phyloP scores from a whole-genome alignment of 148 eudicot species.

The Fagopyrum esculentum region DNA sequence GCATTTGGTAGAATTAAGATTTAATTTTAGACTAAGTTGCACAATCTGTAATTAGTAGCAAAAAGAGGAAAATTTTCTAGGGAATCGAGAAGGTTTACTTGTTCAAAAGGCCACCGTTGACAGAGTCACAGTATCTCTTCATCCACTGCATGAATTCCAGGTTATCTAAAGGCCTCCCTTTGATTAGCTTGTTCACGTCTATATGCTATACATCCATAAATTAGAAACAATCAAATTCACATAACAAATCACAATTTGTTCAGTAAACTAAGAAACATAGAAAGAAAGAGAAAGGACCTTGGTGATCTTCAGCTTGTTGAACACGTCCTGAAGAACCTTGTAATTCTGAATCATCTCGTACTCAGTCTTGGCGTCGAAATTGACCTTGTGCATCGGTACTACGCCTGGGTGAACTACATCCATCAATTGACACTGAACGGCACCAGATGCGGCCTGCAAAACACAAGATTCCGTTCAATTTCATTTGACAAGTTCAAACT shows the following conservation, averaged over 20 bases:
- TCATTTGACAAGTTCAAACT: background rate
- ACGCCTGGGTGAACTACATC: slow-evolving; percentile 78
- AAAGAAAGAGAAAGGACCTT: slow-evolving; percentile 34
- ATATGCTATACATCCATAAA: slow-evolving; percentile 48
- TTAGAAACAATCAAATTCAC: background rate
- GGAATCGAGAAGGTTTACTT: slow-evolving; percentile 24
- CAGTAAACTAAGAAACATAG: background rate
- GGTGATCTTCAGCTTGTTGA: slow-evolving; percentile 77
- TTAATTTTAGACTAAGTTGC: background rate
- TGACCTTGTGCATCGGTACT: slow-evolving; percentile 92
- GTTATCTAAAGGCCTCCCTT: slow-evolving; percentile 82
- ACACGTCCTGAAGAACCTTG: slow-evolving; percentile 88
- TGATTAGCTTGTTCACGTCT: slow-evolving; percentile 84
- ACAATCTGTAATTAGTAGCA: background rate
- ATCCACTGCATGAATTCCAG: slow-evolving; percentile 97
- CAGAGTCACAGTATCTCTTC: slow-evolving; percentile 83
- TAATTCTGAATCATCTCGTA: slow-evolving; percentile 93
- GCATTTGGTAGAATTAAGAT: background rate
- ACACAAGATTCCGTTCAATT: background rate
- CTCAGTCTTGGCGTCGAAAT: slow-evolving; percentile 84
- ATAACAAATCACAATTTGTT: background rate
- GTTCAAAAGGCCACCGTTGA: slow-evolving; percentile 45
- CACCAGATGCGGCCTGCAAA: slow-evolving; percentile 77
- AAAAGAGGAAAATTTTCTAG: background rate
- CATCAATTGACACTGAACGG: slow-evolving; percentile 94